A percentile compares a stretch with the other conserved stretches of the same genome.
phyloP scores from a whole-genome alignment of 2,329 filamentous ascomycete genomes.

The Chrysosphaeria jannelii region DNA sequence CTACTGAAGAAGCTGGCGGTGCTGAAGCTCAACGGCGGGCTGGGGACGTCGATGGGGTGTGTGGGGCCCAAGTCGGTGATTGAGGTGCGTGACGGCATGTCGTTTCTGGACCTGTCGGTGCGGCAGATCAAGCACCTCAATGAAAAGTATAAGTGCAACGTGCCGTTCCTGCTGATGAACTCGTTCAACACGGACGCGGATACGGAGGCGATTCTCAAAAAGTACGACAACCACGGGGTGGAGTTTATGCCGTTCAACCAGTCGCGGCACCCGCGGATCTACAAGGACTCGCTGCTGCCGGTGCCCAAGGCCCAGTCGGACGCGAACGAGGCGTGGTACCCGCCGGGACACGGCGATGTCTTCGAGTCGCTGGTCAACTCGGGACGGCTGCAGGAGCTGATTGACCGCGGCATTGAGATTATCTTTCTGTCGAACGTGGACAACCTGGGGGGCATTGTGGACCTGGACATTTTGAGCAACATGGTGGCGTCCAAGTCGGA shows the following conservation, averaged over 20 bases:
- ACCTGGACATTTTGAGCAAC: slow-evolving; percentile 94
- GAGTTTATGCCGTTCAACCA: slow-evolving; percentile 99
- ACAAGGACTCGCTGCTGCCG: slow-evolving; percentile 92
- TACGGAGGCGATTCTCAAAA: slow-evolving; percentile 98
- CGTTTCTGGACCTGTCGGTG: slow-evolving; percentile 93
- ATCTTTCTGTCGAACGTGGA: slow-evolving; percentile 98
- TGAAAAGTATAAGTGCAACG: slow-evolving; percentile 89
- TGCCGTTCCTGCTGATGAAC: slow-evolving; percentile 98
- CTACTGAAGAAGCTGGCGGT: slow-evolving; percentile 96
- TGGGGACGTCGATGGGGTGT: slow-evolving; percentile 98
- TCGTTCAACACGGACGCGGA: slow-evolving; percentile 99
- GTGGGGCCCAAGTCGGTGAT: slow-evolving; percentile 99
- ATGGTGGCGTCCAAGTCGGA: slow-evolving; percentile 93
- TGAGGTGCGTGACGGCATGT: slow-evolving; percentile 98
- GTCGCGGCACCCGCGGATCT: slow-evolving; percentile 88
- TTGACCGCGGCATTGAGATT: slow-evolving; percentile 85
- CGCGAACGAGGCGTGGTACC: slow-evolving; percentile 89
- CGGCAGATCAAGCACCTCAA: slow-evolving; percentile 98
- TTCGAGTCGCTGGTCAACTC: slow-evolving; percentile 99
- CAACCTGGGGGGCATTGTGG: slow-evolving; percentile 91
- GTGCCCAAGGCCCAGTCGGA: slow-evolving; percentile 76
- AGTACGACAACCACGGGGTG: slow-evolving; percentile 99
- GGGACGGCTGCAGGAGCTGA: slow-evolving; percentile 83
- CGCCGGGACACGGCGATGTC: slow-evolving; percentile 94
- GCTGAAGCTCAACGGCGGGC: slow-evolving; percentile 95